Base-by-base conservation (phyloP, 139 green algal genomes). In the Chlamydomonas schloesseri region DNA sequence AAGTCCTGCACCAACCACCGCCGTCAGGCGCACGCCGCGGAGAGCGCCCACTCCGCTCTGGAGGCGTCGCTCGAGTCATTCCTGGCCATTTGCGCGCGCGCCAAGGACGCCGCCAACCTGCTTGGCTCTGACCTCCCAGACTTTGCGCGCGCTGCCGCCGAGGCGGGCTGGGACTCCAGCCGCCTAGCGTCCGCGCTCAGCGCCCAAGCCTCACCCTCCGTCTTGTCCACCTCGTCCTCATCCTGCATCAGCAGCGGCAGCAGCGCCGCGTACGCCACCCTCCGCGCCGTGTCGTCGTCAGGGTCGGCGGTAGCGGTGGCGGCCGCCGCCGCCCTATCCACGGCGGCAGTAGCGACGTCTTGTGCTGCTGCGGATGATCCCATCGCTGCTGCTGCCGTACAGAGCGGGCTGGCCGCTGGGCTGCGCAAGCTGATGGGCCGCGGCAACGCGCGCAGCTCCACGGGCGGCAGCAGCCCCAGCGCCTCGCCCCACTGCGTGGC, bases 71-170 rank as follows among this genome's bases (percentile, higher is more conserved):
- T 85, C 24, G 57, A 57, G 21, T 21, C 67, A 47, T 33, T 85
- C 20, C 42, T n/a, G 31, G 65, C 33, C 13, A 85, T 55, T 26
- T 77, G 79, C 46, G 24, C 47, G 3, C 65, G 79, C 47, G 67
- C 79, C 2, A 67, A 67, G 33, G 79, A 76, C 28, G 79, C 79
- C 0, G 79, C 79, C 29, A 42, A 55, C 33, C 31, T 85, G 24
- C 23, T 85, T 14, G 79, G 79, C 18, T 53, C 29, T 21, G 79
- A 85, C 65, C 79, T 85, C 11, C 79, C 79, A 0, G 79, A 76
- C 28, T 76, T 85, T 26, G 46, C 67, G 0, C 79, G 79, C 33
- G 23, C 79, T 0, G 79, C 79, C 28, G 79, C 47, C 21, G 31
- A 33, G 4, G 79, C 46, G 13, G 67, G 67, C 31, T 85, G 79